These are phyloP conservation scores for Lasiodiplodia gonubiensis DNA, from an alignment of 2,329 filamentous ascomycete genomes.

Conservation along the genomic window DNA sequence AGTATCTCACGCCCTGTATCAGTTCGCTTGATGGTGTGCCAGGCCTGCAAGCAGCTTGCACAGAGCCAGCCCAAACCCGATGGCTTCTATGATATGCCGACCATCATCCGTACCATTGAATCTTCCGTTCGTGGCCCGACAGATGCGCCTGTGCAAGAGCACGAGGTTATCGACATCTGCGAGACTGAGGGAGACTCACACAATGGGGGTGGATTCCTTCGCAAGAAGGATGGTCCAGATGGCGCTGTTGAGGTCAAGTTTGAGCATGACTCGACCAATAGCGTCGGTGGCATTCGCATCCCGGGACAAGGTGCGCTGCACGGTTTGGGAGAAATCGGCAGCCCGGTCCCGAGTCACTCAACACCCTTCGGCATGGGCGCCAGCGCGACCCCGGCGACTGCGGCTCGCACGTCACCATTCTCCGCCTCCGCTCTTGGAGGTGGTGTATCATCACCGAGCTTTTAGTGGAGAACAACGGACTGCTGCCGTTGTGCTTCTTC, in stretches of 20 bases:
- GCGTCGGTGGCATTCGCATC: constrained; percentile 21
- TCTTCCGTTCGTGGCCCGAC: constrained; percentile 66
- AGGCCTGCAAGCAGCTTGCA: constrained; percentile 73
- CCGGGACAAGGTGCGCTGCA: constrained; percentile 29
- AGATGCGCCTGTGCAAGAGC: constrained; percentile 61
- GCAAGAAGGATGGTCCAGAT: constrained; percentile 58
- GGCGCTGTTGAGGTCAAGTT: constrained; percentile 52
- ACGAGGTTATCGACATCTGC: constrained; percentile 81
- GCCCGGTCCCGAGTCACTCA: constrained; percentile 38
- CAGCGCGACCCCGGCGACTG: background rate
- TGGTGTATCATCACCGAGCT: constrained; percentile 26
- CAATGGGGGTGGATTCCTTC: constrained; percentile 91
- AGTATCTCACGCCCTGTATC: constrained; percentile 62
- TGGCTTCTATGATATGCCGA: constrained; percentile 72
- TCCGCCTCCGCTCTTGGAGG: constrained; percentile 17
- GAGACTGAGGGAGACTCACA: constrained; percentile 86
- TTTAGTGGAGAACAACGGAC: constrained; percentile 4
- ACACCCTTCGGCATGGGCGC: constrained; percentile 10
- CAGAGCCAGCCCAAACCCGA: constrained; percentile 55
- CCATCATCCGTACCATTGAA: constrained; percentile 65
- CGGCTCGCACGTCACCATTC: constrained; percentile 6
- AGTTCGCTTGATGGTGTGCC: constrained; percentile 75
- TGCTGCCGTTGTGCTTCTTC: background rate
- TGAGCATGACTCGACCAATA: constrained; percentile 36
- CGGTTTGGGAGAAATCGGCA: constrained; percentile 55